Evolutionary conservation across 768 basidiomycete species (phyloP).

Genomic region (Podaxis rugospora): DNA sequence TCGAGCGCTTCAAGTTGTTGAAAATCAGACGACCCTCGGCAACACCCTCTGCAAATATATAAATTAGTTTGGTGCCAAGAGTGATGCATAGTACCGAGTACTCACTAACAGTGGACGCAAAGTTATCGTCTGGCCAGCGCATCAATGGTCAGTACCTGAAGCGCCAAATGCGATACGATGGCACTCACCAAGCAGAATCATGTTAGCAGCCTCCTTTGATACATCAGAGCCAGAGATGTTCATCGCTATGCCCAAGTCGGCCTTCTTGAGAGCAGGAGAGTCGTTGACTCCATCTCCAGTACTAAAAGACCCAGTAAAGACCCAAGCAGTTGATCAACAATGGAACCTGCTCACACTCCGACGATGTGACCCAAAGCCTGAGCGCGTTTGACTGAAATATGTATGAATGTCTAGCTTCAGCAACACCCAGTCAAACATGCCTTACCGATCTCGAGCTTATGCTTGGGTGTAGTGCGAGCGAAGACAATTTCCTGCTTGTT

Average conservation of each 20-base stretch:
- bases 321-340: neutral
- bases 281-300: constrained; percentile 75
- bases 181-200: constrained; percentile 59
- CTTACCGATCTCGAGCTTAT: constrained; percentile 69
- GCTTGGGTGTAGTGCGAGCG: constrained; percentile 67
- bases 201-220: constrained; percentile 71
- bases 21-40: constrained; percentile 68
- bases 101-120: constrained; percentile 67
- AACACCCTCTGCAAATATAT: constrained; percentile 46
- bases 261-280: constrained; percentile 67
- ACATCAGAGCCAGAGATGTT: constrained; percentile 73
- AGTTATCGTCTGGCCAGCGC: constrained; percentile 54
- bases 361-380: constrained; percentile 70
- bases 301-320: constrained; percentile 24
- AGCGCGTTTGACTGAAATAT: constrained; percentile 53
- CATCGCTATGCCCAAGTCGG: constrained; percentile 73
- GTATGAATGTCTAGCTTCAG: neutral
- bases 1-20: constrained; percentile 66
- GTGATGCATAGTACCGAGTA: constrained; percentile 14
- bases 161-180: neutral
- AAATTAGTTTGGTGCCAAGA: neutral
- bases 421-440: neutral
- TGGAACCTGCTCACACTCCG: constrained; percentile 48
- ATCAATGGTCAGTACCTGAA: neutral
- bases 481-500: constrained; percentile 68